Base-by-base conservation (phyloP, 163 green algal genomes). In the Coccomyxa subellipsoidea region DNA sequence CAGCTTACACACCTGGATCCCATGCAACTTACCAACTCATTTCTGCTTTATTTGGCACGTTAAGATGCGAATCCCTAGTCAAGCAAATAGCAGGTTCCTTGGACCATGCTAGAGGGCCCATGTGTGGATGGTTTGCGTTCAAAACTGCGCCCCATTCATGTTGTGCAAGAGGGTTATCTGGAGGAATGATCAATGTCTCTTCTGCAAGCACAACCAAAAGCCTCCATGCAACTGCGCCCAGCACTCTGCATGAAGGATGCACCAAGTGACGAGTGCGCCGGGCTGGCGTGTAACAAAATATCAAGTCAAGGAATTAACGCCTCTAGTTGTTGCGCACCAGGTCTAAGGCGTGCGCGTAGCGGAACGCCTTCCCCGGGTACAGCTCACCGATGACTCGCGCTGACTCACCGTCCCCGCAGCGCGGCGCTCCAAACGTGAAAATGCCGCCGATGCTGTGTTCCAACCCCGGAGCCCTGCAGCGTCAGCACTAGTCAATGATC, bases 341-440 rank as follows among this genome's bases (percentile, higher is more conserved):
- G 69, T 85, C 81, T 23, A 39, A 69, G 54, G 31, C 81, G 54
- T 82, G 54, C 0, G 71, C 39, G 54, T 81, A 82, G 31, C 81
- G 81, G 32, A 85, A 78, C 66, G 40, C 37, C 18, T 59, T 38
- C 53, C 75, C 76, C 5, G 71, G 32, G 27, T 78, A 82, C 32
- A 36, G 31, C 18, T 23, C 36, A 66, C 71, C 36, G 76, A 82
- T 54, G 40, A 78, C 36, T 18, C 8, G 18, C 18, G 54, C 54
- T 35, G n/a, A 81, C 36, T 75, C 66, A 29, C 54, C 76, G 39
- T 85, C 76, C 21, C 81, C 81, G 6, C 38, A 69, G 18, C 54
- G 54, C 6, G 81, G 81, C 75, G 77, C 71, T 10, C 37, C 81
- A 66, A 82, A 85, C 1, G 76, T 85, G 76, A 77, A 75, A 35